Evolutionary conservation across 176 grass and related monocot species (phyloP).

Genomic region (Musa troglodytarum): DNA sequence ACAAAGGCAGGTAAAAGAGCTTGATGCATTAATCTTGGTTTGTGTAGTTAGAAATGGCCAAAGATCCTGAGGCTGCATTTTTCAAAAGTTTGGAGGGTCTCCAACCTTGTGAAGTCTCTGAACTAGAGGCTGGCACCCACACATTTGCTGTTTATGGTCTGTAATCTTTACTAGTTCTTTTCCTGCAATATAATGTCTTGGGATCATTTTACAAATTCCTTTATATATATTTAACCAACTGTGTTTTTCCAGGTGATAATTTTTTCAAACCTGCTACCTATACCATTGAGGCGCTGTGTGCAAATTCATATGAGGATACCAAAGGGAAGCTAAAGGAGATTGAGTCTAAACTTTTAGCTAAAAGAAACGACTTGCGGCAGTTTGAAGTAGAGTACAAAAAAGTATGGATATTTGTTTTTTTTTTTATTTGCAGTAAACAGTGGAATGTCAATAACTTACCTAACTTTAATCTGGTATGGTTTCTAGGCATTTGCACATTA

Average conservation of each 20-base stretch:
- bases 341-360: slow-evolving; percentile 77
- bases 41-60: slow-evolving; percentile 81
- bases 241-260: slow-evolving; percentile 57
- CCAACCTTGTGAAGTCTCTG: slow-evolving; percentile 17
- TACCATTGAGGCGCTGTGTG: slow-evolving; percentile 73
- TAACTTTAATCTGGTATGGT: slow-evolving; percentile 5
- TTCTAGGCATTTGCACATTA: slow-evolving; percentile 77
- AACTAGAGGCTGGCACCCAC: background rate
- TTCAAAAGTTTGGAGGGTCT: slow-evolving; percentile 87
- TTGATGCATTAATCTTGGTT: background rate
- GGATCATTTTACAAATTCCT: slow-evolving; percentile 13
- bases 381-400: slow-evolving; percentile 91
- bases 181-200: slow-evolving; percentile 38
- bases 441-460: background rate
- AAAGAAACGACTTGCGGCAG: slow-evolving; percentile 80
- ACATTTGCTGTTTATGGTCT: background rate
- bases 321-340: slow-evolving; percentile 70
- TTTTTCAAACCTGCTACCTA: slow-evolving; percentile 93
- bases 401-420: slow-evolving; percentile 32
- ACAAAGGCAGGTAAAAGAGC: background rate
- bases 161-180: slow-evolving; percentile 18
- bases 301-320: slow-evolving; percentile 67
- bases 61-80: slow-evolving; percentile 80
- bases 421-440: background rate
- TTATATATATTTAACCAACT: slow-evolving; percentile 9